Evolutionary conservation across 495 filamentous ascomycete genomes (phyloP).

Genomic region (Barbatosphaeria neglecta): DNA sequence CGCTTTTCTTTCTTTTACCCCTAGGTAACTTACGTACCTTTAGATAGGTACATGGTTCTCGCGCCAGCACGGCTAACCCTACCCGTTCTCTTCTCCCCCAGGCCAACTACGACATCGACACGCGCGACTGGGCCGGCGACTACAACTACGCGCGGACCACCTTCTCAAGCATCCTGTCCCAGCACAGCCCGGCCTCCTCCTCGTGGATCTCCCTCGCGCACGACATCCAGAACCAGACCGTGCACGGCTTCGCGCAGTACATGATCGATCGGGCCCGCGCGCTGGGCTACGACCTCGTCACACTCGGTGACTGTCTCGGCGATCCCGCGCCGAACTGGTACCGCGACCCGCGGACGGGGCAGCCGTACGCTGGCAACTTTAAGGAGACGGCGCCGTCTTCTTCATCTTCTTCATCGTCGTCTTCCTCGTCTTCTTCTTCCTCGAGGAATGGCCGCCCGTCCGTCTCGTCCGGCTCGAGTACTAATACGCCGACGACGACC

Average conservation of each 20-base stretch:
- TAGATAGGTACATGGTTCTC: too few species aligned
- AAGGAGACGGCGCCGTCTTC: neutral
- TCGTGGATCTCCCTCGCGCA: conserved; percentile 36
- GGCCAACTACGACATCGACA: conserved; percentile 52
- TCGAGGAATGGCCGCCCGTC: too few species aligned
- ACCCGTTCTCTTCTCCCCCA: neutral
- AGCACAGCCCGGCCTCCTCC: conserved; percentile 19
- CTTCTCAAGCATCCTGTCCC: conserved; percentile 38
- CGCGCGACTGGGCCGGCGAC: conserved; percentile 52
- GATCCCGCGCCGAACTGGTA: conserved; percentile 34
- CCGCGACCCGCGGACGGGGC: conserved; percentile 13
- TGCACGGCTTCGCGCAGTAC: conserved; percentile 49
- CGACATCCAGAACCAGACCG: conserved; percentile 56
- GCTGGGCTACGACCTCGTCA: conserved; percentile 36
- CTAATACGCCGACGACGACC: too few species aligned
- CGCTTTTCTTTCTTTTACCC: neutral
- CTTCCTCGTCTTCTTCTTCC: too few species aligned
- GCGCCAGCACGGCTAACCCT: too few species aligned
- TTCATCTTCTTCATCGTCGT: neutral
- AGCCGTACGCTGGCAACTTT: conserved; percentile 1
- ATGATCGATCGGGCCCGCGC: conserved; percentile 42
- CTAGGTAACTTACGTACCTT: neutral
- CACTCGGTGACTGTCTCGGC: conserved; percentile 27
- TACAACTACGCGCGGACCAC: conserved; percentile 36
- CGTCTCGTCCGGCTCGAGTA: too few species aligned